Conservation (phyloP, 345 rosid genomes). For the Syzygium aromaticum region DNA sequence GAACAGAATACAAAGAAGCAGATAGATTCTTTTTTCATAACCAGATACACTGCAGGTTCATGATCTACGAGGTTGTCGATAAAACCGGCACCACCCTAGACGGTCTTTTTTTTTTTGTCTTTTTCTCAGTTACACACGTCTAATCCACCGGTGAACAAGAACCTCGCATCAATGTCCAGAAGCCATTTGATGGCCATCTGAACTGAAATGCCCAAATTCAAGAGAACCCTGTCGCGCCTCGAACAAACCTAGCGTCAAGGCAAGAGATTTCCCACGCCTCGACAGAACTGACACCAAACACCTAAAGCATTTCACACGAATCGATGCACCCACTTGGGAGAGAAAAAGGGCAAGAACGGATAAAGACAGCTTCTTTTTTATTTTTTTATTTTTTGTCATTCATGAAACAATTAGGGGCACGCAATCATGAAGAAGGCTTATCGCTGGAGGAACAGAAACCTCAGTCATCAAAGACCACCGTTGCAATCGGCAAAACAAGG, state of each 20-base stretch:
- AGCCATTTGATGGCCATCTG: not conserved
- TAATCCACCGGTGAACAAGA: not conserved
- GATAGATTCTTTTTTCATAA: not conserved
- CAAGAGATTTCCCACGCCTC: not conserved
- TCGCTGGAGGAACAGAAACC: too few relatives aligned
- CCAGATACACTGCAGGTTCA: not conserved
- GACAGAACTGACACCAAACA: not conserved
- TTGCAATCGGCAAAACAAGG: too few relatives aligned
- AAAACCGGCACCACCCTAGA: not conserved
- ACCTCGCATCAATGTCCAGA: not conserved
- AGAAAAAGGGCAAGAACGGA: not conserved
- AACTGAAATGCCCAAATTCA: not conserved
- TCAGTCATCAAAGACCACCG: too few relatives aligned
- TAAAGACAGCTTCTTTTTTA: not conserved
- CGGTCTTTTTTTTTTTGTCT: too few relatives aligned
- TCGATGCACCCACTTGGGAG: not conserved
- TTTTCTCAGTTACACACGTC: not conserved
- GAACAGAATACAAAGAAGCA: not conserved
- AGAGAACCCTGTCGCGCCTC: not conserved
- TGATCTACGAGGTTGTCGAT: not conserved
- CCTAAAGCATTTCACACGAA: not conserved
- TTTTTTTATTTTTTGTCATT: too few relatives aligned
- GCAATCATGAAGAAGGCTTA: too few relatives aligned
- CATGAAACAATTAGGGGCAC: too few relatives aligned
- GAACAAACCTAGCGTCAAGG: not conserved